Evolutionary conservation across 352 stramenopile species (phyloP).

Genomic region (Pythium periplocum): DNA sequence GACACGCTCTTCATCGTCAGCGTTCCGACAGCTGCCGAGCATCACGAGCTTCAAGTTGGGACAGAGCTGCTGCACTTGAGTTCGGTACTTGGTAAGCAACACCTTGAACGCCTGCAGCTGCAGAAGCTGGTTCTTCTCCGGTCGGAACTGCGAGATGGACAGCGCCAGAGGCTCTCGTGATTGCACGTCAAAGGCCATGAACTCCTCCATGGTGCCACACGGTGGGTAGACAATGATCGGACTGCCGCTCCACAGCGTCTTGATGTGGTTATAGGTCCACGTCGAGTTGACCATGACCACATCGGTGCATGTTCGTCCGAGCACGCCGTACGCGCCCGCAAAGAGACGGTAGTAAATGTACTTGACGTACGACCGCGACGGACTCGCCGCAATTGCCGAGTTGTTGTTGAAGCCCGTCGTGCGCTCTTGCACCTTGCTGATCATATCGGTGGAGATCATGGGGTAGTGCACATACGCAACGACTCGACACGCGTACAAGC

Average conservation of each 20-base stretch:
- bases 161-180: slow-evolving; percentile 81
- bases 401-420: slow-evolving; percentile 94
- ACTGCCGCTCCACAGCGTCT: slow-evolving; percentile 85
- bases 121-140: slow-evolving; percentile 98
- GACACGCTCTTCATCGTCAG: slow-evolving; percentile 90
- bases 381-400: slow-evolving; percentile 67
- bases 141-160: slow-evolving; percentile 97
- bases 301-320: slow-evolving; percentile 78
- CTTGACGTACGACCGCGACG: slow-evolving; percentile 87
- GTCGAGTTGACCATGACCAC: slow-evolving; percentile 98
- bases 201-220: slow-evolving; percentile 87
- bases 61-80: slow-evolving; percentile 4
- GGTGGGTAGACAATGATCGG: slow-evolving; percentile 93
- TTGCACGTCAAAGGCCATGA: slow-evolving; percentile 57
- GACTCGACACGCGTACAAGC: slow-evolving; percentile 82
- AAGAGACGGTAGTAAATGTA: slow-evolving; percentile 96
- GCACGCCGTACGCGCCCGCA: slow-evolving; percentile 86
- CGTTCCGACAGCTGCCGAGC: slow-evolving; percentile 94
- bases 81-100: slow-evolving; percentile 43
- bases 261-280: slow-evolving; percentile 97
- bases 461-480: slow-evolving; percentile 99
- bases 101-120: slow-evolving; percentile 90
- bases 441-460: slow-evolving; percentile 99
- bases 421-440: slow-evolving; percentile 89
- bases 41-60: slow-evolving; percentile 90